Evolutionary conservation across 148 eudicot species (phyloP), one percentile per base, ranked within the genome.

Genomic region (Dianthus caryophyllus): DNA sequence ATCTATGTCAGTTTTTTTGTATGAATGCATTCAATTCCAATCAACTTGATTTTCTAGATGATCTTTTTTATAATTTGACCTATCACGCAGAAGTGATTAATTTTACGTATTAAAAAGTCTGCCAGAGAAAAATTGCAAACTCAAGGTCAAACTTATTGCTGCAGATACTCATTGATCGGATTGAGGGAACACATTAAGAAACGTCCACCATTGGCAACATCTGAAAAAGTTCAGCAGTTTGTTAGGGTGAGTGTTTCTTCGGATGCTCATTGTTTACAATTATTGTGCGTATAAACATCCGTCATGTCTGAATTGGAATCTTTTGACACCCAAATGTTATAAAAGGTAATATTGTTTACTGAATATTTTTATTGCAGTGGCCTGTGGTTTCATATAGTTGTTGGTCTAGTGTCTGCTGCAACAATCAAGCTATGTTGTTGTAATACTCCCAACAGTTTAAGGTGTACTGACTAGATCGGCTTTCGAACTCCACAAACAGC

Each of bases 171-270:
- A 51, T 79, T 94, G 73, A 68, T 81, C 77, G 89, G 79, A 75
- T 58, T 94, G 78, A 77, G 99, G 77, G 96, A 94, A 76, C 99
- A 94, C 78, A 94, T 94, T 77, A 94, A 94, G 84, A 94, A 94
- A 71, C 96, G 99, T 38, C 99, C 99, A 52, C 96, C 99, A 13
- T 53, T 86, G 66, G 99, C 99, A 65, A 94, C 99, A 69, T 73
- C 99, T 29, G 99, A 94, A 78, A 94, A 90, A 80, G 90, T 94
- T 79, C 99, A 90, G 78, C 98, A 90, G 67, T 77, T 84, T 80
- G 90, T 94, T 56, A 80, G 97, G 87, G 98, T 94, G 80, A 76
- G 88, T 64, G 59, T 51, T 13, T 8, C 13, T 22, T 24, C 21
- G 9, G 61, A 22, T 60, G 38, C 65, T 44, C 30, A 12, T 56